A percentile compares a stretch with the other conserved stretches of the same genome.
These are phyloP conservation scores for Lasiosphaeria miniovina DNA, from an alignment of 495 filamentous ascomycete species.

Conservation along the genomic window DNA sequence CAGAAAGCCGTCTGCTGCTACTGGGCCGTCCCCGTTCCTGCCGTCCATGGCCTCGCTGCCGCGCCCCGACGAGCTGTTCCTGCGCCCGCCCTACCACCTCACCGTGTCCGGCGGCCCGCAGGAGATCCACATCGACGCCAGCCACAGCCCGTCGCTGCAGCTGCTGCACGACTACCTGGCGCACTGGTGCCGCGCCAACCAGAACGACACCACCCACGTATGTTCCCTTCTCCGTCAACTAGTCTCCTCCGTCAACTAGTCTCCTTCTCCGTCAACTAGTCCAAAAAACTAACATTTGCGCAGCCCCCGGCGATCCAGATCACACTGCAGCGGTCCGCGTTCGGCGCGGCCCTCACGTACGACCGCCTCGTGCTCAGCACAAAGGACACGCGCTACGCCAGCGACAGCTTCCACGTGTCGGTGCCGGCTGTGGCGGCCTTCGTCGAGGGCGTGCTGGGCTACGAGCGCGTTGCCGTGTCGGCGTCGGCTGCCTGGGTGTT, in stretches of 20 bases:
- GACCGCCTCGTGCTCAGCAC: constrained; percentile 34
- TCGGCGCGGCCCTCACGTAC: constrained; percentile 35
- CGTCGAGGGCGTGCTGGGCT: constrained; percentile 39
- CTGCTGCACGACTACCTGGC: constrained; percentile 37
- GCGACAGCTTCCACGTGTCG: constrained; percentile 26
- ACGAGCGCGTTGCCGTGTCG: constrained; percentile 27
- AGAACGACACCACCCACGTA: constrained; percentile 31
- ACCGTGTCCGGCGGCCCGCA: constrained; percentile 16
- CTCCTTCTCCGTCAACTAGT: background rate
- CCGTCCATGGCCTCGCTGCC: constrained; percentile 30
- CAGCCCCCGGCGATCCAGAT: constrained; percentile 38
- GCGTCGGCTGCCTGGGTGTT: constrained; percentile 19
- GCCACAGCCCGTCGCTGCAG: constrained; percentile 39
- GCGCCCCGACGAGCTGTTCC: constrained; percentile 36
- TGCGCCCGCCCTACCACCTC: constrained; percentile 41
- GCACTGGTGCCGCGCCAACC: constrained; percentile 37
- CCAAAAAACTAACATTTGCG: background rate
- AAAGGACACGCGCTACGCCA: constrained; percentile 23
- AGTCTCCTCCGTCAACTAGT: background rate
- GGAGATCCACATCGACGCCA: constrained; percentile 33
- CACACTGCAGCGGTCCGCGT: constrained; percentile 34
- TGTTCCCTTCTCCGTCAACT: background rate
- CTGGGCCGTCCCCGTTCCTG: constrained; percentile 22
- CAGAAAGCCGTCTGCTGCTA: background rate
- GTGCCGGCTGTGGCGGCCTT: constrained; percentile 36